Base-by-base conservation (phyloP, 371 early-diverging fungal genomes). In the Apophysomyces trapeziformis region DNA sequence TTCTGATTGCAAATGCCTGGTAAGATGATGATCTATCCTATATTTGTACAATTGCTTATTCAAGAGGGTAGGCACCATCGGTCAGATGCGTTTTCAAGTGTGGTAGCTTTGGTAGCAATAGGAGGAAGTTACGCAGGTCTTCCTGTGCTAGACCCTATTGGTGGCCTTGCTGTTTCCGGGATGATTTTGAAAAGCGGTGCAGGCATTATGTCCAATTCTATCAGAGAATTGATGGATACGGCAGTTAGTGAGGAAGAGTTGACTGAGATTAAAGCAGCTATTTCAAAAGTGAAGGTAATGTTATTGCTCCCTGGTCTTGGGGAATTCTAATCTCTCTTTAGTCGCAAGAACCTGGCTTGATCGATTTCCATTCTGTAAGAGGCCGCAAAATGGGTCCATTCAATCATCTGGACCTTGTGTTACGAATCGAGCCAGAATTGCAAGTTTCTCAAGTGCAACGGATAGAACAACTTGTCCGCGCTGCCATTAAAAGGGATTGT, bases 1-100 rank as follows among this genome's bases (percentile, higher is more conserved):
- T 91, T 4, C 68, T 91, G 37, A 73, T 91, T 32, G 90, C 91
- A 11, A 91, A 91, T 69, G 91, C 91, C 64, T 91, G 90, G 83
- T 82, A 75, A 54, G 14, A n/a, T 43, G 36, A 58, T 21, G 45
- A 5, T 9, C 4, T 18, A 4, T 38, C 14, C 35, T 36, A 32
- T 4, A 26, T n/a, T 9, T 59, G 13, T 37, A 37, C 36, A 38
- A 7, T 18, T 38, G 5, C 21, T 56, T 5, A 36, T 18, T 13
- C 63, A 39, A n/a, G 13, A 37, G 12, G 32, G 9, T 54, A 84
- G 84, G 91, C 91, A 91, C 60, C 91, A 91, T 66, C 88, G 91
- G 46, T 84, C 86, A 66, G 90, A 90, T 65, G 87, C 90, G 4
- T 77, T 81, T 76, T 85, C 90, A 14, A 88, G 88, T 57, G 56